Base-by-base conservation (phyloP, 2,329 filamentous ascomycete genomes). In the Cytospora piceae region DNA sequence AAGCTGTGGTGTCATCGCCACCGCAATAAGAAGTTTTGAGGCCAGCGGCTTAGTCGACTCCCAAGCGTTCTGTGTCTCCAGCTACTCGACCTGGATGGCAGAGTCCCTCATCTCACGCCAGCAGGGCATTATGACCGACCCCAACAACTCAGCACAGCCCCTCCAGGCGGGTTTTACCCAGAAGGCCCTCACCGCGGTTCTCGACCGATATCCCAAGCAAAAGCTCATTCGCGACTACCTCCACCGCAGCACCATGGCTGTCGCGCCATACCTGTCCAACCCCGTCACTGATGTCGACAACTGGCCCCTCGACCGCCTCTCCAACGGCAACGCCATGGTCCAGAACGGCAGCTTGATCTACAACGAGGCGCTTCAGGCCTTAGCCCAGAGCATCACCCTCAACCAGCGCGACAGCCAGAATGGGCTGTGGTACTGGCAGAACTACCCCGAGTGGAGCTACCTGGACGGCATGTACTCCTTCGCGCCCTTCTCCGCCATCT, bases 401-500 rank as follows among this genome's bases (percentile, higher is more conserved):
- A 60, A 65, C 29, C 29, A 1, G 32, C 73, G 73, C 27, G 76
- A 71, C 65, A 2, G 61, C 11, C 70, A 73, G 58, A 67, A 69
- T 29, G 74, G 75, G 0, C 61, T 76, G 7, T 76, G 75, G 75
- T 76, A 76, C 58, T 76, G 61, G 64, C 61, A 65, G 0, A 51
- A 15, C 31, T 83, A 83, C 66, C 81, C 80, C 1, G 73, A 82
- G 61, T 80, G 81, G 77, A 80, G 78, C 68, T 83, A 83, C 58
- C 75, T 83, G 0, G 82, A 85, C 66, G 82, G 82, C 58, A 84
- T 82, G 68, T 80, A 76, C 70, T 79, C 79, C 74, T 75, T 75
- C 12, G 74, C 74, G 54, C 72, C 72, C 32, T 77, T 76, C 69
- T 76, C 74, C 63, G 73, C 74, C 3, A 70, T 70, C 65, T 77